Conservation (phyloP, 441 rosid genomes). For the Adansonia gregorii region DNA sequence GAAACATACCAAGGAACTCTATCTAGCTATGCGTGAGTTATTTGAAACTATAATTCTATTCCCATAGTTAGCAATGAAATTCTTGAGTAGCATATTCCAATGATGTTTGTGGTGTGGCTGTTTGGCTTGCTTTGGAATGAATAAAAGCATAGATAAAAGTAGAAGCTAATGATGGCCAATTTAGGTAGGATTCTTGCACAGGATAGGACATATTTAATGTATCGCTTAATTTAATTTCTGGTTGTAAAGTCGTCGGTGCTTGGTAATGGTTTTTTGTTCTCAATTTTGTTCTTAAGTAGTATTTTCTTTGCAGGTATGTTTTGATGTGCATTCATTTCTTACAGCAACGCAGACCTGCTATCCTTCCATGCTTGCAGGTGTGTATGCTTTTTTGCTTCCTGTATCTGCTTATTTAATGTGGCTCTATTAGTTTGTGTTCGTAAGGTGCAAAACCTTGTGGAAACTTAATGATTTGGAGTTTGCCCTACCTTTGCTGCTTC, state of each 20-base stretch:
- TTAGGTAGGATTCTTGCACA: background rate
- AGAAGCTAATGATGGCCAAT: constrained; percentile 8
- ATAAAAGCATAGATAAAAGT: background rate
- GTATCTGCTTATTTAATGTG: background rate
- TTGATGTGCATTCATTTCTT: constrained; percentile 91
- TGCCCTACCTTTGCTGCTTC: background rate
- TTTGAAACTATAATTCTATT: constrained; percentile 30
- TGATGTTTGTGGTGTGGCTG: constrained; percentile 12
- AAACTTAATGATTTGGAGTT: background rate
- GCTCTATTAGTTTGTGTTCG: background rate
- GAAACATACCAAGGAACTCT: constrained; percentile 94
- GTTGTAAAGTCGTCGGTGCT: background rate
- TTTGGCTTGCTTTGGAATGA: background rate
- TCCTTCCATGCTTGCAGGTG: constrained; percentile 98
- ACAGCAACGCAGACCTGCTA: constrained; percentile 83
- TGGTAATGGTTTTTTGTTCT: background rate
- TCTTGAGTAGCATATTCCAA: background rate
- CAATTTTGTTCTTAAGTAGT: background rate
- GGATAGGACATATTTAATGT: background rate
- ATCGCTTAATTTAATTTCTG: background rate
- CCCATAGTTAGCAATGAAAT: background rate
- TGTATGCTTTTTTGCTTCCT: constrained; percentile 13
- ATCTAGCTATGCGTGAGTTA: constrained; percentile 96
- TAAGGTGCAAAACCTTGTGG: background rate
- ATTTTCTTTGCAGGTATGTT: constrained; percentile 58